Percentiles rank a stretch among this genome's conserved stretches.
Conservation (phyloP, 768 basidiomycete species). For the Amanita muscaria region DNA sequence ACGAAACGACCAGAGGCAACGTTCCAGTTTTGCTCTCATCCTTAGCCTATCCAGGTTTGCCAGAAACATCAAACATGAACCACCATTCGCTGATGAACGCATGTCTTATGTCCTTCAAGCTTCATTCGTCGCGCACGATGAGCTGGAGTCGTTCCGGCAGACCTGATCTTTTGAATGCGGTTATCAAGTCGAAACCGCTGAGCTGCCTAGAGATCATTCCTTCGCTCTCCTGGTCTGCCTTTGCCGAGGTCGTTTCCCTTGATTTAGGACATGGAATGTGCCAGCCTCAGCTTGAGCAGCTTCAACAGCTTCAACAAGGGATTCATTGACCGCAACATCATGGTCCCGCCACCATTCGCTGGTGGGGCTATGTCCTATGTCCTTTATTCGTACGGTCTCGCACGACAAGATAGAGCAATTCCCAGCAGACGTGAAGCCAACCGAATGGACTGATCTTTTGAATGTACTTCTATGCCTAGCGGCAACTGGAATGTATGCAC, state of each 20-base stretch:
- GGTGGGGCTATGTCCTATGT: too few relatives aligned
- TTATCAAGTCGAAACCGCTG: conserved; percentile 27
- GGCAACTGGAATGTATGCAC: too few relatives aligned
- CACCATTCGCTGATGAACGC: conserved; percentile 18
- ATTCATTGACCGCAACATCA: too few relatives aligned
- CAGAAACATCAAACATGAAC: conserved; percentile 21
- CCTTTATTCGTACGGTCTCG: too few relatives aligned
- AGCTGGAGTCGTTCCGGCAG: conserved; percentile 16
- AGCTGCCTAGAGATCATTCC: conserved; percentile 13
- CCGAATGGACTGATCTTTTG: too few relatives aligned
- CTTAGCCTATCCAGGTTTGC: conserved; percentile 28
- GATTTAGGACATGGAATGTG: conserved; percentile 30
- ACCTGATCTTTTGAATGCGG: conserved; percentile 34
- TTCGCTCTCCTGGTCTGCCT: conserved; percentile 21
- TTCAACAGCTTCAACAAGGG: too few relatives aligned
- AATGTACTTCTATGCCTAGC: too few relatives aligned
- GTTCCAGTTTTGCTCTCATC: conserved; percentile 21
- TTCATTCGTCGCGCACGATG: conserved; percentile 25
- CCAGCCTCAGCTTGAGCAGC: conserved; percentile 20
- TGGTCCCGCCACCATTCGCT: too few relatives aligned
- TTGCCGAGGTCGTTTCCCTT: conserved; percentile 34
- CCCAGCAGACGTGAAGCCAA: too few relatives aligned
- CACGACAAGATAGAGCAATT: too few relatives aligned
- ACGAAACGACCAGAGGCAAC: too few relatives aligned
- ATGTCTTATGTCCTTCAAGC: conserved; percentile 33